phyloP scores from a whole-genome alignment of 768 basidiomycete species.

The Ramaria rubella region DNA sequence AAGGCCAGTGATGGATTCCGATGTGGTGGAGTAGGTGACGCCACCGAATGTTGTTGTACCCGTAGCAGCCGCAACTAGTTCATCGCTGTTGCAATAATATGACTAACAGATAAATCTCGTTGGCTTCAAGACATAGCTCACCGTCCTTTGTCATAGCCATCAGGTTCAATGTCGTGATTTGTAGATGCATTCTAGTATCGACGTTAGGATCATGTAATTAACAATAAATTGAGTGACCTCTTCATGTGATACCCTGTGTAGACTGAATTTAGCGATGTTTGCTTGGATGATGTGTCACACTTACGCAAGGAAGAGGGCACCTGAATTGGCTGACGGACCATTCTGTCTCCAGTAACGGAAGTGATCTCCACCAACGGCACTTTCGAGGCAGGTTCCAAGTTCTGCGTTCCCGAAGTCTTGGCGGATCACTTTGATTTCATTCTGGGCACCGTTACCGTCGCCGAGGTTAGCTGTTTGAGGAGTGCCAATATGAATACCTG shows the following conservation, averaged over 20 bases:
- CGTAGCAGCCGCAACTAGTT: slow-evolving; percentile 34
- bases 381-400: slow-evolving; percentile 18
- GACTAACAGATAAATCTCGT: neutral
- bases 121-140: slow-evolving; percentile 3
- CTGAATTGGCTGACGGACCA: slow-evolving; percentile 24
- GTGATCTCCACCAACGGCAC: slow-evolving; percentile 13
- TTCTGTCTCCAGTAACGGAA: slow-evolving; percentile 23
- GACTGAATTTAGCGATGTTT: neutral
- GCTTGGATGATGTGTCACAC: slow-evolving; percentile 9
- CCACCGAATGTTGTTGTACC: slow-evolving; percentile 36
- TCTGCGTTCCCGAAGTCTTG: slow-evolving; percentile 1
- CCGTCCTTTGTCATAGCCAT: slow-evolving; percentile 30
- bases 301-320: slow-evolving; percentile 31
- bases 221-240: neutral
- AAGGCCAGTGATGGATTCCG: slow-evolving; percentile 45
- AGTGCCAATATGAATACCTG: slow-evolving; percentile 14
- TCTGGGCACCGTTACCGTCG: slow-evolving; percentile 13
- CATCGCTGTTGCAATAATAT: slow-evolving; percentile 26
- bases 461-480: slow-evolving; percentile 16
- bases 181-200: slow-evolving; percentile 18
- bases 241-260: slow-evolving; percentile 6
- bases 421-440: slow-evolving; percentile 8
- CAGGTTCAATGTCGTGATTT: slow-evolving; percentile 20
- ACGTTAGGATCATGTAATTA: neutral
- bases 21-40: slow-evolving; percentile 42